These are phyloP conservation scores for Lichtheimia hyalospora DNA, from an alignment of 371 early-diverging fungal genomes.

Conservation along the genomic window DNA sequence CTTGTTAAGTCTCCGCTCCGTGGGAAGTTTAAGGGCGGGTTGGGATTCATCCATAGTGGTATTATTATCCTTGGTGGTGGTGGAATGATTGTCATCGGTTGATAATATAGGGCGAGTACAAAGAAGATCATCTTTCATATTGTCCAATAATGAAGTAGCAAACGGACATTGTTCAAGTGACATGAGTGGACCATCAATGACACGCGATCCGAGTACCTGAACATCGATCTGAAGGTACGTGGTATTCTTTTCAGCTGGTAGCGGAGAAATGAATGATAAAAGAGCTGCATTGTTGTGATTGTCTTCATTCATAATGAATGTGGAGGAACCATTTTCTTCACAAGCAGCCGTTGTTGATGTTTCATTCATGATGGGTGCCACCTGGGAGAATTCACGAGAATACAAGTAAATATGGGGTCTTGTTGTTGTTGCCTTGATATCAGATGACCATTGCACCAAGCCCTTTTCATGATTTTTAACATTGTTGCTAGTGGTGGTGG, in stretches of 20 bases:
- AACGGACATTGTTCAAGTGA: conserved; percentile 26
- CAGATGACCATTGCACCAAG: conserved; percentile 20
- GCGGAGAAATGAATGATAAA: conserved; percentile 37
- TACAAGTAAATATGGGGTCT: conserved; percentile 35
- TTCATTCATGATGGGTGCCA: conserved; percentile 21
- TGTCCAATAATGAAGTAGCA: conserved; percentile 16
- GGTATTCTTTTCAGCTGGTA: neutral
- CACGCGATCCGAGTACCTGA: conserved; percentile 39
- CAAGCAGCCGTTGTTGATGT: neutral
- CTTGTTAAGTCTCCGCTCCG: conserved; percentile 13
- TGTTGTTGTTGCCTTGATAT: neutral
- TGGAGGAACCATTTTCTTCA: neutral
- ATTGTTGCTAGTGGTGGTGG: neutral
- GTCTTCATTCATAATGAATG: neutral
- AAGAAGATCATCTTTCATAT: conserved; percentile 17
- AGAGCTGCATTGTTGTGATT: neutral
- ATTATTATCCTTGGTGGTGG: neutral
- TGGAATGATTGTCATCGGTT: neutral
- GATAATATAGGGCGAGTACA: neutral
- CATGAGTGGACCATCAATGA: conserved; percentile 32
- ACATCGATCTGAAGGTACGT: conserved; percentile 42
- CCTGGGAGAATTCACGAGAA: conserved; percentile 38
- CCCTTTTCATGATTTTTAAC: conserved; percentile 11
- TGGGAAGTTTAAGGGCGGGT: neutral
- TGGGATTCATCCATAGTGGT: neutral